phyloP scores from a whole-genome alignment of 345 rosid genomes.

The Populus simonii region DNA sequence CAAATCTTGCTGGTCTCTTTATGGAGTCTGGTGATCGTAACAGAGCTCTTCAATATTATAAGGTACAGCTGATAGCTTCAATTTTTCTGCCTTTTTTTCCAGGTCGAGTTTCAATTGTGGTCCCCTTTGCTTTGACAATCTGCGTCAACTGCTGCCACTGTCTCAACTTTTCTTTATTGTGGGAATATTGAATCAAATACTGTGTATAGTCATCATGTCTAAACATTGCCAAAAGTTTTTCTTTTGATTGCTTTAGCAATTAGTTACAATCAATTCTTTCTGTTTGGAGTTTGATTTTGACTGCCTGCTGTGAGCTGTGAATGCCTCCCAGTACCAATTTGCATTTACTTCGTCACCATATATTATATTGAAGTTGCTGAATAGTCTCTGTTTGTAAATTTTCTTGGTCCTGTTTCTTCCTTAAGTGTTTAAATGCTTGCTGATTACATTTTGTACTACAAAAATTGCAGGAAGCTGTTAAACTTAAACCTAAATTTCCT shows the following conservation, averaged over 20 bases:
- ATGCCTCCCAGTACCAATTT: not conserved
- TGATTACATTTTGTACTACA: not conserved
- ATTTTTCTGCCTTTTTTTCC: too few relatives aligned
- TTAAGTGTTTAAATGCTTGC: not conserved
- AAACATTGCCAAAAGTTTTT: not conserved
- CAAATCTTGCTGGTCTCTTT: slow-evolving; percentile 96
- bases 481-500: slow-evolving; percentile 78
- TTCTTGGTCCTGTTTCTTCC: not conserved
- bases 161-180: not conserved
- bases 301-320: not conserved
- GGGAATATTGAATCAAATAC: not conserved
- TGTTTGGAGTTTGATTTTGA: not conserved
- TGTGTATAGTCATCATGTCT: not conserved
- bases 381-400: not conserved
- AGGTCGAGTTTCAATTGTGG: not conserved
- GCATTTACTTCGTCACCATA: not conserved
- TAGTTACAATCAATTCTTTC: not conserved
- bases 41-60: slow-evolving; percentile 90
- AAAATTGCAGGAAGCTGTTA: slow-evolving; percentile 84
- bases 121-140: not conserved
- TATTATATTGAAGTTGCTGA: not conserved
- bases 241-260: not conserved
- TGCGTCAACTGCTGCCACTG: not conserved
- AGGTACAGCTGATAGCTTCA: slow-evolving; percentile 43
- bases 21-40: slow-evolving; percentile 96